A percentile compares a stretch with the other conserved stretches of the same genome.
phyloP scores from a whole-genome alignment of 257 asterid species.

The Sherardia arvensis region DNA sequence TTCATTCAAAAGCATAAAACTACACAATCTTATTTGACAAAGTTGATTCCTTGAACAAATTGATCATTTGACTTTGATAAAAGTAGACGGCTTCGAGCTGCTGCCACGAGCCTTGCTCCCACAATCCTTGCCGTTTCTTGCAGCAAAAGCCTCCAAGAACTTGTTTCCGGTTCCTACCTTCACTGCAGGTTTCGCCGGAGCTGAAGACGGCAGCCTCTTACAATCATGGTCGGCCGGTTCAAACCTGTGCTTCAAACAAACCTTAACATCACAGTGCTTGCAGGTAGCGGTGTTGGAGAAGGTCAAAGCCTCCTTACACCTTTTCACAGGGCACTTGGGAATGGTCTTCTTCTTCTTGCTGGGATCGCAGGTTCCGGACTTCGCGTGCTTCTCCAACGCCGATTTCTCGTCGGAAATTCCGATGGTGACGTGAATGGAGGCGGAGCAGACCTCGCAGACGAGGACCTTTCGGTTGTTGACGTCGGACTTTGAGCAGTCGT shows the following conservation, averaged over 20 bases:
- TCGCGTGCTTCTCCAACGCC: slow-evolving; percentile 45
- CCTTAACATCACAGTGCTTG: slow-evolving; percentile 47
- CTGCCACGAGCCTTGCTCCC: slow-evolving; percentile 24
- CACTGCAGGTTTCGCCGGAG: slow-evolving; percentile 4
- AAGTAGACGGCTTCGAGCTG: slow-evolving; percentile 20
- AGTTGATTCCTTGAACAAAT: not conserved
- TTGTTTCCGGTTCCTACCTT: slow-evolving; percentile 18
- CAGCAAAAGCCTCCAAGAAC: slow-evolving; percentile 50
- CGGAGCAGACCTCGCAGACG: slow-evolving; percentile 65
- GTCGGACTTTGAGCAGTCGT: slow-evolving; percentile 61
- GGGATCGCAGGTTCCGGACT: slow-evolving; percentile 73
- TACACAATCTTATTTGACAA: not conserved
- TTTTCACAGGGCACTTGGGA: slow-evolving; percentile 53
- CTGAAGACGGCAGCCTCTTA: slow-evolving; percentile 9
- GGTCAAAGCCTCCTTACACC: slow-evolving; percentile 66
- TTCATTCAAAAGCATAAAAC: not conserved
- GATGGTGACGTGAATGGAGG: slow-evolving; percentile 66
- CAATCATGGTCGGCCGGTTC: slow-evolving; percentile 68
- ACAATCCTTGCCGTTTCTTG: slow-evolving; percentile 58
- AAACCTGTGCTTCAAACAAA: slow-evolving; percentile 77
- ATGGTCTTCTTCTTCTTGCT: slow-evolving; percentile 66
- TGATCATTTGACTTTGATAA: slow-evolving; percentile 21
- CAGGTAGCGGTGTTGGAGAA: slow-evolving; percentile 77
- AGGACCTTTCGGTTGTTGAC: slow-evolving; percentile 54
- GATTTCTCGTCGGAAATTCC: slow-evolving; percentile 53